phyloP scores from a whole-genome alignment of 75 land plant species.

The Isoetes taiwanensis region DNA sequence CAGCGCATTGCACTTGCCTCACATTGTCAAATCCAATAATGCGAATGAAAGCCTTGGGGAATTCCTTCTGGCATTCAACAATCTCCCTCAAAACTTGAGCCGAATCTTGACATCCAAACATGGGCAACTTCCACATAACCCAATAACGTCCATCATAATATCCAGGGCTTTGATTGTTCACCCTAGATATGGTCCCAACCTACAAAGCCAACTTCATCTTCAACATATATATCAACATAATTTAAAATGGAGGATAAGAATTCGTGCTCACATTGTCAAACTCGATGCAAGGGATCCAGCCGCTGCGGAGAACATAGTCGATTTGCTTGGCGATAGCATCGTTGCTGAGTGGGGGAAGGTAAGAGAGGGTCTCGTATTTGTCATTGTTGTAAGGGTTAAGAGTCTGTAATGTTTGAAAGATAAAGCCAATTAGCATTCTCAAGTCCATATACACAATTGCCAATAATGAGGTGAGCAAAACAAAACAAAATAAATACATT shows the following conservation, averaged over 20 bases:
- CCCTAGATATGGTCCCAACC: background rate
- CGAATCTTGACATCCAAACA: conserved; percentile 7
- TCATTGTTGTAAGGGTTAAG: background rate
- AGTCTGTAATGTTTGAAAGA: no score
- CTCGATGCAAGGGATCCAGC: conserved; percentile 6
- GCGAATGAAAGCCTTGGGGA: background rate
- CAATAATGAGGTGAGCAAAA: no score
- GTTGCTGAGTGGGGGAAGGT: background rate
- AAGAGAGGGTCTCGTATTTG: conserved; percentile 1
- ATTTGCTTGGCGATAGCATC: background rate
- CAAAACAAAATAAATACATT: no score
- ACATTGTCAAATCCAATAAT: background rate
- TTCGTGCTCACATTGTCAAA: no score
- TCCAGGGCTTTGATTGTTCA: background rate
- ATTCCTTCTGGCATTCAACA: background rate
- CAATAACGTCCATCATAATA: conserved; percentile 3
- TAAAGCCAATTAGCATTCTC: no score
- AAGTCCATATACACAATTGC: no score
- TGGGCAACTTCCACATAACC: conserved; percentile 1
- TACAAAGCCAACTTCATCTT: no score
- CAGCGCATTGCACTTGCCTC: conserved; percentile 6
- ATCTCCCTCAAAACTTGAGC: conserved; percentile 4
- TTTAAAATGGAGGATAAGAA: no score
- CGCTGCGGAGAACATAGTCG: background rate
- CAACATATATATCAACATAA: no score